Base-by-base conservation (phyloP, 2,329 filamentous ascomycete genomes). In the Stenocarpella maydis region DNA sequence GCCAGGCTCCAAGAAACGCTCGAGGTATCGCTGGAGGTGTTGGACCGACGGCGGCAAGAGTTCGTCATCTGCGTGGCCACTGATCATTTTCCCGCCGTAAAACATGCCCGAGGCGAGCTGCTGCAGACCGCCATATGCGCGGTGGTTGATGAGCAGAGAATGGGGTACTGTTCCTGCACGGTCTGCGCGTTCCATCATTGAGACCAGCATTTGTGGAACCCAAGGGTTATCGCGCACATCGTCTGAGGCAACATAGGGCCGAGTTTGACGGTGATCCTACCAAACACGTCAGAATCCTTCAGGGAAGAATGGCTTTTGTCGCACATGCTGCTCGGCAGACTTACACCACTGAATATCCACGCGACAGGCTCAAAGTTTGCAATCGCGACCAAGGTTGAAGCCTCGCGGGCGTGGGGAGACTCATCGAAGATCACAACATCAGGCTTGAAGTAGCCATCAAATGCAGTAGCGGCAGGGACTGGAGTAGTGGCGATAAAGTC, bases 391-490 rank as follows among this genome's bases (percentile, higher is more conserved):
- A 85, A 72, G 0, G 80, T 81, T 0, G 83, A 84, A 0, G 85
- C 74, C 71, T 85, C 83, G 19, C 83, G 75, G 0, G 82, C 82
- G 53, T 85, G 83, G 0, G 82, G 81, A 0, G 82, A 81, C 77
- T 97, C 93, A 52, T 95, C 94, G 72, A 97, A 92, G 76, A 97
- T 95, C 0, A 96, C 88, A 72, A 97, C 90, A 74, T 96, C 92
- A 0, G 94, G 93, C 72, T 92, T 91, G 39, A 94, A 93, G 8
- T 94, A 75, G 2, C 75, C 77, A 0, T 77, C 73, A 41, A 85
- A 82, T 0, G 74, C 72, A 0, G 78, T 78, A 4, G 76, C 79
- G 0, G 81, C 80, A 3, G 82, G 82, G 0, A 84, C 83, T 0
- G 83, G 83, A 1, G 83, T 85, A 0, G 83, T 83, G 0, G 82